phyloP scores from a whole-genome alignment of 129 eudicot genomes.

The Flaveria ramosissima region DNA sequence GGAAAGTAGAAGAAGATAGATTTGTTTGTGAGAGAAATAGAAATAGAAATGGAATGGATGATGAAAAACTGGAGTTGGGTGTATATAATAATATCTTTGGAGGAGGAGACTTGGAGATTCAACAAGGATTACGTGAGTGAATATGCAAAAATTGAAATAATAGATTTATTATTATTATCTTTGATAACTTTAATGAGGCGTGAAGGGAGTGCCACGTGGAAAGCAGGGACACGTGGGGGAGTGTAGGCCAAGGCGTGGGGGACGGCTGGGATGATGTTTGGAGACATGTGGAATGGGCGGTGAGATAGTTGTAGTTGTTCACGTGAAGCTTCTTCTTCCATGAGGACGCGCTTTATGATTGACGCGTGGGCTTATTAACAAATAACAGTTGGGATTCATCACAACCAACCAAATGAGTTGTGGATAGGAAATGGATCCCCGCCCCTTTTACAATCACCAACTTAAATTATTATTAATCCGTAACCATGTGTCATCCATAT shows the following conservation, averaged over 20 bases:
- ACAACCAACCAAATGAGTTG: too few species aligned
- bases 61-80: slow-evolving; percentile 5
- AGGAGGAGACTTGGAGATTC: slow-evolving; percentile 30
- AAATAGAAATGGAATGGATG: slow-evolving; percentile 22
- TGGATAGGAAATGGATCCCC: too few species aligned
- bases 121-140: slow-evolving; percentile 26
- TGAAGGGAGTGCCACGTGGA: slow-evolving; percentile 44
- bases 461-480: too few species aligned
- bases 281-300: slow-evolving; percentile 65
- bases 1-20: too few species aligned
- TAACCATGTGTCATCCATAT: too few species aligned
- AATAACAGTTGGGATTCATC: too few species aligned
- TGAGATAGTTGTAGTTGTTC: slow-evolving; percentile 1
- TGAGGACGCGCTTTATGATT: too few species aligned
- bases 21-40: not conserved
- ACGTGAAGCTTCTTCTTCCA: too few species aligned
- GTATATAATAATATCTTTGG: too few species aligned
- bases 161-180: not conserved
- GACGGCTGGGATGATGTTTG: slow-evolving; percentile 44
- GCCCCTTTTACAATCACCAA: too few species aligned
- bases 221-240: slow-evolving; percentile 44
- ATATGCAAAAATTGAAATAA: slow-evolving; percentile 7
- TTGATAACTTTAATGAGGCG: slow-evolving; percentile 22
- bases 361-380: too few species aligned
- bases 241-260: slow-evolving; percentile 34